phyloP scores from a whole-genome alignment of 257 asterid genomes.

The Cinchona pubescens region DNA sequence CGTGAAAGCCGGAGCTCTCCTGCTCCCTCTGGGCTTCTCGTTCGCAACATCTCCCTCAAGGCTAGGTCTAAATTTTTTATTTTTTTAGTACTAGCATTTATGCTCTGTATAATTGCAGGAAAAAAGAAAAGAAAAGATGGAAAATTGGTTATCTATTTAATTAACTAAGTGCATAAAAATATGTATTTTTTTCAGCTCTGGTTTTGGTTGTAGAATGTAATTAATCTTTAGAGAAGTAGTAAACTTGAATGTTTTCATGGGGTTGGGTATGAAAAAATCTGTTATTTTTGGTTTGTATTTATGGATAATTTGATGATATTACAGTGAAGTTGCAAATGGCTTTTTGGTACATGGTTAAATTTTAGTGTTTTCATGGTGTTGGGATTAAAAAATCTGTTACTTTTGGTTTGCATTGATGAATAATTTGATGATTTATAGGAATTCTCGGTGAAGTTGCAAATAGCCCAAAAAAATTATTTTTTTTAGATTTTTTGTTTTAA shows the following conservation, averaged over 20 bases:
- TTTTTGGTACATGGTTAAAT: no score
- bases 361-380: background rate
- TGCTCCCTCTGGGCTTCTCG: slow-evolving; percentile 87
- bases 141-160: no score
- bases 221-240: background rate
- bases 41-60: slow-evolving; percentile 80
- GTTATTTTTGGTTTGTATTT: background rate
- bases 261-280: background rate
- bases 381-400: background rate
- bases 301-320: background rate
- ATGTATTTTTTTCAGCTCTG: background rate
- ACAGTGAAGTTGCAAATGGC: background rate
- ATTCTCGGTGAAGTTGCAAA: background rate
- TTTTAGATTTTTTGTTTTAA: no score
- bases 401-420: background rate
- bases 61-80: slow-evolving; percentile 45
- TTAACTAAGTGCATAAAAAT: background rate
- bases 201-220: background rate
- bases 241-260: background rate
- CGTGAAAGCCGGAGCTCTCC: slow-evolving; percentile 73
- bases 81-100: background rate
- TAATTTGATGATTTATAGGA: background rate
- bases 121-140: no score
- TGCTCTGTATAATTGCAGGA: no score
- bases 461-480: no score